Base-by-base conservation (phyloP, 2,329 filamentous ascomycete species). In the Colletotrichum noveboracense region DNA sequence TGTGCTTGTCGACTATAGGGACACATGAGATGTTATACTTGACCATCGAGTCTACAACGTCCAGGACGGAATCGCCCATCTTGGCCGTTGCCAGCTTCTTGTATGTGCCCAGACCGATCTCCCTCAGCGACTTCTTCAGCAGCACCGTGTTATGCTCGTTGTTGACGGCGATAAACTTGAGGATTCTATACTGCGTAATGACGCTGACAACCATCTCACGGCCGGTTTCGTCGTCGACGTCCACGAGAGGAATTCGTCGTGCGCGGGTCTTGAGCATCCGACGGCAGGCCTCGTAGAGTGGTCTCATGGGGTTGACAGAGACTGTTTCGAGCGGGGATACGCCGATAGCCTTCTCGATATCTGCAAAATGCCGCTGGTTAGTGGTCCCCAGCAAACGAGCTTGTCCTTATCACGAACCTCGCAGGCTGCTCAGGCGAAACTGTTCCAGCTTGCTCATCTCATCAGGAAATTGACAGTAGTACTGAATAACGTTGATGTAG, bases 121-220 rank as follows among this genome's bases (percentile, higher is more conserved):
- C 96, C 76, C 92, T 91, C 72, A 99, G 89, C 12, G 95, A 93
- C 86, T 98, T 98, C 82, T 95, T 95, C 76, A 99, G 87, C 82
- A 96, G 91, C 80, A 97, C 94, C 6, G 96, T 98, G 82, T 98
- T 94, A 80, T 93, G 93, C 81, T 93, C 91, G 80, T 91, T 92
- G 85, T 99, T 99, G 85, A 99, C 96, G 13, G 97, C 96, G 77
- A 99, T 97, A 84, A 99, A 99, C 84, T 99, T 99, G 78, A 99
- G 91, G 80, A 99, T 98, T 74, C 97, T 94, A 85, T 99, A 99
- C 85, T 99, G 97, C 1, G 97, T 99, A 75, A 99, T 94, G 76
- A 99, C 97, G 80, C 96, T 98, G 76, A 99, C 95, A 21, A 99
- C 96, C 86, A 96, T 97, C 82, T 97, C 93, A 77, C 96, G 92